These are phyloP conservation scores for Talinum fruticosum DNA, from an alignment of 148 eudicot species.

Conservation along the genomic window DNA sequence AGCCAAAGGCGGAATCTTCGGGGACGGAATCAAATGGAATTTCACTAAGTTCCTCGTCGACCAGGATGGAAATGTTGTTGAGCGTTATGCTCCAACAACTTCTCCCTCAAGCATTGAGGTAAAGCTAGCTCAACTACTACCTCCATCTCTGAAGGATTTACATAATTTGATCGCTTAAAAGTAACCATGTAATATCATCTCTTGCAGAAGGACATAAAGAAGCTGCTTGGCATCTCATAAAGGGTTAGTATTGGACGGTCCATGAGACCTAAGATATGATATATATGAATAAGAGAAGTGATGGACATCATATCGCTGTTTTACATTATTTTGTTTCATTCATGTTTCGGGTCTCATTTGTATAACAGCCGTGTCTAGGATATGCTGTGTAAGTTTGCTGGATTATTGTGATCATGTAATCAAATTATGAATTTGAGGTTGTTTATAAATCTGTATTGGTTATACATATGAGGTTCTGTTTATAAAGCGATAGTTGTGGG, in stretches of 20 bases:
- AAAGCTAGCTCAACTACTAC: conserved; percentile 6
- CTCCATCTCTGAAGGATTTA: no score
- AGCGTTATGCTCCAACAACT: conserved; percentile 90
- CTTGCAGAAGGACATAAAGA: conserved; percentile 78
- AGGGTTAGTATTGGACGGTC: background rate
- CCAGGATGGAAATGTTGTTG: conserved; percentile 66
- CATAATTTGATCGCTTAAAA: background rate
- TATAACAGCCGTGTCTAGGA: background rate
- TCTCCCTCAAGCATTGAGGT: conserved; percentile 91
- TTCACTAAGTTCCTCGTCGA: conserved; percentile 82
- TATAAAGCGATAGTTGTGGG: no score
- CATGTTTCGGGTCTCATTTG: background rate
- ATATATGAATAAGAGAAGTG: conserved; percentile 17
- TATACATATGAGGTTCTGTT: no score
- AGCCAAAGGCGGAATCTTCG: conserved; percentile 68
- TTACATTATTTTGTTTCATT: background rate
- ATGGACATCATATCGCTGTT: background rate
- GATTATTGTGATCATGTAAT: background rate
- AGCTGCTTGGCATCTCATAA: conserved; percentile 42
- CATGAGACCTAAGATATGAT: conserved; percentile 14
- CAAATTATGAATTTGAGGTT: background rate
- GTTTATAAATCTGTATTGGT: background rate
- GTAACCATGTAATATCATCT: background rate
- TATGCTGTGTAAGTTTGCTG: background rate
- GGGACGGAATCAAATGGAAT: conserved; percentile 83